A percentile compares a stretch with the other conserved stretches of the same genome.
Evolutionary conservation across 2,329 filamentous ascomycete genomes (phyloP).

Genomic region (Lecanicillium sp.): DNA sequence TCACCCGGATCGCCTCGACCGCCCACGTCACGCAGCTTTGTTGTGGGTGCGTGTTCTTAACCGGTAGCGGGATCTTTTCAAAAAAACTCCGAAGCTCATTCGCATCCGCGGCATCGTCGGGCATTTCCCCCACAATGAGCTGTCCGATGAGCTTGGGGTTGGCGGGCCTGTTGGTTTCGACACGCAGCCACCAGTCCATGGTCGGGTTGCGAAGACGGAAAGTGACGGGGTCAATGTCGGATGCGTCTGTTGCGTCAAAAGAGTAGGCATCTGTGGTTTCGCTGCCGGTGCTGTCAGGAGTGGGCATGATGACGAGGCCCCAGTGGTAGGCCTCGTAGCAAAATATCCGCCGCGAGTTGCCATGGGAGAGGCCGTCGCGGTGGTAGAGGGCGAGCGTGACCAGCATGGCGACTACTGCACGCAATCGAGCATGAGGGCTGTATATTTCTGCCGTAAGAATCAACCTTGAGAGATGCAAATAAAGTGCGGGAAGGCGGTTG

Average conservation of each 20-base stretch:
- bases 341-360: conserved; percentile 20
- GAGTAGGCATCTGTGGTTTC: background rate
- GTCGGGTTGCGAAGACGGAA: conserved; percentile 27
- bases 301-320: conserved; percentile 24
- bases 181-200: conserved; percentile 28
- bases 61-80: conserved; percentile 20
- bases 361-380: conserved; percentile 24
- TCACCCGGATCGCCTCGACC: conserved; percentile 20
- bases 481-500: no score
- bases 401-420: conserved; percentile 5
- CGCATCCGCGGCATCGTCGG: conserved; percentile 14
- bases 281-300: background rate
- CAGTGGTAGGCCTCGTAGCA: conserved; percentile 28
- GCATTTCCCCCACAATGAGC: conserved; percentile 23
- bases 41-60: conserved; percentile 27
- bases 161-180: conserved; percentile 16
- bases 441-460: no score
- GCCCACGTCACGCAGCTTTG: conserved; percentile 31
- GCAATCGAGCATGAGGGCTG: no score
- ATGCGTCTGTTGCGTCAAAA: conserved; percentile 27
- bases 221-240: conserved; percentile 24
- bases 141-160: conserved; percentile 23
- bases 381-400: conserved; percentile 23
- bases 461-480: no score
- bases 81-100: conserved; percentile 21